A percentile compares a stretch with the other conserved stretches of the same genome.
Conservation (phyloP, 257 asterid species). For the Solanum chilense region DNA sequence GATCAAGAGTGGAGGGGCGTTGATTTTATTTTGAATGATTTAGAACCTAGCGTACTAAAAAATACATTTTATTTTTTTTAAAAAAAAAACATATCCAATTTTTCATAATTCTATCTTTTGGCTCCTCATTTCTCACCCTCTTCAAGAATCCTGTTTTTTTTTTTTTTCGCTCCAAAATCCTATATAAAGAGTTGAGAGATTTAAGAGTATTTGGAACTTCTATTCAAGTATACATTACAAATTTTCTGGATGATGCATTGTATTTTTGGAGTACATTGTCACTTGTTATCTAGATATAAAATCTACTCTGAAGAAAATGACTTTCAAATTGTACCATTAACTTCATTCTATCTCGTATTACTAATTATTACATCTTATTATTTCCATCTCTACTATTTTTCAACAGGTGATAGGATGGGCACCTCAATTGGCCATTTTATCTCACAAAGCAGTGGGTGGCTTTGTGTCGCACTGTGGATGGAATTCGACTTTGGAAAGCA, state of each 20-base stretch:
- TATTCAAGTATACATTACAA: neutral
- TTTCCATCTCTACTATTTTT: neutral
- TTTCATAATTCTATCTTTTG: neutral
- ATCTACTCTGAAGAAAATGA: neutral
- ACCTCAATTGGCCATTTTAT: slow-evolving; percentile 11
- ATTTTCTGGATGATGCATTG: neutral
- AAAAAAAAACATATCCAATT: neutral
- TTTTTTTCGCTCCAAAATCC: neutral
- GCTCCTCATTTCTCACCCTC: neutral
- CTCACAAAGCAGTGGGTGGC: slow-evolving; percentile 24
- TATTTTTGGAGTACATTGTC: neutral
- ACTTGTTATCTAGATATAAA: neutral
- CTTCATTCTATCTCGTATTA: neutral
- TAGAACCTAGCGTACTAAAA: neutral
- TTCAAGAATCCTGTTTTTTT: neutral
- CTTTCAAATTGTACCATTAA: neutral
- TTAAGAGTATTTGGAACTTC: neutral
- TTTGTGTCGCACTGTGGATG: slow-evolving; percentile 31
- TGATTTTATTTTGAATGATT: neutral
- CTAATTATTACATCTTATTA: neutral
- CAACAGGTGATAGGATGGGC: slow-evolving; percentile 20
- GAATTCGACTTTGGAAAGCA: slow-evolving; percentile 18
- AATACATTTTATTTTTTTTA: neutral
- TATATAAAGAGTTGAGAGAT: neutral
- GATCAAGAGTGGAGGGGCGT: neutral